phyloP scores from a whole-genome alignment of 2,329 filamentous ascomycete genomes.

The Aspergillus fumigatiaffinis region DNA sequence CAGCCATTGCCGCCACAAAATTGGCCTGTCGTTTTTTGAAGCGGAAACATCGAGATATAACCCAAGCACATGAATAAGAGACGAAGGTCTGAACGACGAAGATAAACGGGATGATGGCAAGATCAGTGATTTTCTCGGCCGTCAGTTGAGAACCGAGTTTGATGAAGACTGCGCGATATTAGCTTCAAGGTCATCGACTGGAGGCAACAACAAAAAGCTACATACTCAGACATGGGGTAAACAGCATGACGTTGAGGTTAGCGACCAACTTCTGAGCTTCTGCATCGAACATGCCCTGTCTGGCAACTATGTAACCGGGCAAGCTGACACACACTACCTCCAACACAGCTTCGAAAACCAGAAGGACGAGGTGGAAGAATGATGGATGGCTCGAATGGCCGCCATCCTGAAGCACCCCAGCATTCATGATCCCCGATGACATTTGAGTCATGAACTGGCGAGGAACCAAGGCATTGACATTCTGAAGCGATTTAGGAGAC shows the following conservation, averaged over 20 bases:
- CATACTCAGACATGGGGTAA: conserved; percentile 93
- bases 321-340: conserved; percentile 94
- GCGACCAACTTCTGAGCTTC: conserved; percentile 96
- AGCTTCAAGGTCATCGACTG: conserved; percentile 8
- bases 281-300: conserved; percentile 87
- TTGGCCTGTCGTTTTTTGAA: conserved; percentile 84
- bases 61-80: conserved; percentile 72
- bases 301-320: conserved; percentile 88
- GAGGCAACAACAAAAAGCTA: conserved; percentile 8
- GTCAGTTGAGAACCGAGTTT: conserved; percentile 94
- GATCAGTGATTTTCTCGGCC: conserved; percentile 80
- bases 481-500: conserved; percentile 46
- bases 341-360: conserved; percentile 91
- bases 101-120: conserved; percentile 92
- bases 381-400: conserved; percentile 44
- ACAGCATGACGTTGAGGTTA: conserved; percentile 92
- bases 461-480: conserved; percentile 31
- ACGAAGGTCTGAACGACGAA: conserved; percentile 84
- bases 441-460: conserved; percentile 21
- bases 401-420: conserved; percentile 18
- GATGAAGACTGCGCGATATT: conserved; percentile 70
- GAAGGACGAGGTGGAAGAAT: conserved; percentile 62
- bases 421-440: conserved; percentile 15
- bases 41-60: conserved; percentile 69
- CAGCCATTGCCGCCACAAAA: conserved; percentile 94